Conservation (phyloP, 768 basidiomycete species). For the Boletus rubropictus region DNA sequence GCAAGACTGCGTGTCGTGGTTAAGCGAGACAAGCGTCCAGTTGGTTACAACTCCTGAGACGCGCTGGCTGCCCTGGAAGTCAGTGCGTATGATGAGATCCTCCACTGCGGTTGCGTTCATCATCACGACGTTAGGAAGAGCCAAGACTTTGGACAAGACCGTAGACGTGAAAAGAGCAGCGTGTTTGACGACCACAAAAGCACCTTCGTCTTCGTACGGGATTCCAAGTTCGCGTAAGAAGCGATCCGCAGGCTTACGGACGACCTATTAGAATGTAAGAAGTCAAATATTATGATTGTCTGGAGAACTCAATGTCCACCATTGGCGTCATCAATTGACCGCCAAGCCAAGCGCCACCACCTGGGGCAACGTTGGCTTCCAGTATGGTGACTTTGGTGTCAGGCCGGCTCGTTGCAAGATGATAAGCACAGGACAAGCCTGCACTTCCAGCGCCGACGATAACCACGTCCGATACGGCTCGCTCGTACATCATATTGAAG, state of each 20-base stretch:
- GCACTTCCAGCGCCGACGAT: slow-evolving; percentile 70
- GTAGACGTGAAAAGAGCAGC: slow-evolving; percentile 79
- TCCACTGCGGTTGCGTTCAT: slow-evolving; percentile 81
- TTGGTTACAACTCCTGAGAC: slow-evolving; percentile 52
- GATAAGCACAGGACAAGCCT: slow-evolving; percentile 70
- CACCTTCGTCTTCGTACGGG: slow-evolving; percentile 71
- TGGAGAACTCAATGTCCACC: slow-evolving; percentile 34
- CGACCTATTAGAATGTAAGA: slow-evolving; percentile 40
- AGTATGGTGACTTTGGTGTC: slow-evolving; percentile 62
- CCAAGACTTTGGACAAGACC: slow-evolving; percentile 62
- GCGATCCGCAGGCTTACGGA: slow-evolving; percentile 69
- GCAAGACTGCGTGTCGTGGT: slow-evolving; percentile 73
- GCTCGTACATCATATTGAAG: slow-evolving; percentile 68
- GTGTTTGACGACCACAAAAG: slow-evolving; percentile 76
- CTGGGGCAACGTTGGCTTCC: slow-evolving; percentile 76
- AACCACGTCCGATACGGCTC: slow-evolving; percentile 70
- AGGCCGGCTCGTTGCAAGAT: slow-evolving; percentile 59
- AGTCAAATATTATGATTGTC: not conserved
- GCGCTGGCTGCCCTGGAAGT: slow-evolving; percentile 37
- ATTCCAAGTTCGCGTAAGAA: slow-evolving; percentile 68
- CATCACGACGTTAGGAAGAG: slow-evolving; percentile 64
- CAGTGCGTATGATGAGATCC: slow-evolving; percentile 65
- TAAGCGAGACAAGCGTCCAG: slow-evolving; percentile 46
- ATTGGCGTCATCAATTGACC: slow-evolving; percentile 77
- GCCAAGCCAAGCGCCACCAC: slow-evolving; percentile 74